Evolutionary conservation across 192 early-diverging fungal species (phyloP).

Genomic region (Fimicolochytrium jonesii): DNA sequence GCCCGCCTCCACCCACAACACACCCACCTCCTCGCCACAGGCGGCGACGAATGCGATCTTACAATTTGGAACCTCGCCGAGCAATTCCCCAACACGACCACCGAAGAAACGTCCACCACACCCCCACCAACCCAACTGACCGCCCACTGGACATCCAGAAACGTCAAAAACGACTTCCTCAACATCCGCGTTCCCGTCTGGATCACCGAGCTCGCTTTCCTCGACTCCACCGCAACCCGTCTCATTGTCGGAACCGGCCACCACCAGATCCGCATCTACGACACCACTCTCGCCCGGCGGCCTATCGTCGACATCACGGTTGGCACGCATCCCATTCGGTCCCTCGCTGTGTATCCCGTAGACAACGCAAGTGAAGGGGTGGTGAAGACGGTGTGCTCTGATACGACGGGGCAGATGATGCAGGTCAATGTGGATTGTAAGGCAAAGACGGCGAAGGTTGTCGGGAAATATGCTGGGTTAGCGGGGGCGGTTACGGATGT

Average conservation of each 20-base stretch:
- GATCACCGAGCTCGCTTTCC: conserved; percentile 79
- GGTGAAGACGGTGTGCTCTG: conserved; percentile 22
- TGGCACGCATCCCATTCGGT: conserved; percentile 66
- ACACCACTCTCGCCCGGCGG: conserved; percentile 61
- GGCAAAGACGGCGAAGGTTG: conserved; percentile 22
- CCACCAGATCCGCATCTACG: conserved; percentile 70
- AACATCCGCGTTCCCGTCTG: conserved; percentile 82
- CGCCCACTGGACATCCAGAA: conserved; percentile 82
- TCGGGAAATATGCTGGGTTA: conserved; percentile 32
- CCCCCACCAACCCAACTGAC: conserved; percentile 11
- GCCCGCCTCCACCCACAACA: conserved; percentile 65
- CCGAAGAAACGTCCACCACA: conserved; percentile 1
- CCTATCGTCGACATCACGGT: conserved; percentile 66
- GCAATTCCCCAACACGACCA: not conserved
- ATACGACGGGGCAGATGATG: conserved; percentile 38
- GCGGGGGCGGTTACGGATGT: conserved; percentile 40
- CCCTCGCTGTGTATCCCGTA: conserved; percentile 25
- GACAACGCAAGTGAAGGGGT: not conserved
- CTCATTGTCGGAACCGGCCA: conserved; percentile 67
- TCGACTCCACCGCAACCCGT: conserved; percentile 47
- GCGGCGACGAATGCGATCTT: conserved; percentile 83
- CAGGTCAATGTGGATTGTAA: conserved; percentile 4
- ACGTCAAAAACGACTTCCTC: conserved; percentile 73
- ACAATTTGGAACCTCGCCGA: conserved; percentile 66
- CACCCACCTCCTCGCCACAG: conserved; percentile 70